phyloP scores from a whole-genome alignment of 2,329 filamentous ascomycete genomes.

The Aspergillus bombycis region DNA sequence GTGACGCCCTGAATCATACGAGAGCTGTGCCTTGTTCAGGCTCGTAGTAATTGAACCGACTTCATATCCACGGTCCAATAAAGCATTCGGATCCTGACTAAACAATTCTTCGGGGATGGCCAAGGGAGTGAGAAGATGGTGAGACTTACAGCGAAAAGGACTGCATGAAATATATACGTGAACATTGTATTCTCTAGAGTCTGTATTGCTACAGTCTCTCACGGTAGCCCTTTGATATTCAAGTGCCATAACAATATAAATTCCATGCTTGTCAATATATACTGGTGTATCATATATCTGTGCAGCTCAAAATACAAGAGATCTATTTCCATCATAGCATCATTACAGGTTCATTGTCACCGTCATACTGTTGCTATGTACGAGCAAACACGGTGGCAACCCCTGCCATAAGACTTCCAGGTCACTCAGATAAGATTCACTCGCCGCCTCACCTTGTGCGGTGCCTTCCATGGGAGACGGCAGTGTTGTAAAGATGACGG shows the following conservation, averaged over 20 bases:
- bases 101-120: too few species aligned
- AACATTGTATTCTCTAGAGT: too few species aligned
- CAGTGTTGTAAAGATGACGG: constrained; percentile 80
- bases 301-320: not conserved
- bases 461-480: constrained; percentile 81
- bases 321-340: constrained; percentile 5
- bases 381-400: constrained; percentile 74
- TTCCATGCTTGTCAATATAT: not conserved
- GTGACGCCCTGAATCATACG: too few species aligned
- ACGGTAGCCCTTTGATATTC: too few species aligned
- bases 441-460: constrained; percentile 68
- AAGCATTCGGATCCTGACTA: too few species aligned
- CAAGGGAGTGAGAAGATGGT: too few species aligned
- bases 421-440: constrained; percentile 74
- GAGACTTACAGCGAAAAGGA: too few species aligned
- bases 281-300: constrained; percentile 4
- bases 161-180: too few species aligned
- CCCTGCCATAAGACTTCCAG: constrained; percentile 77
- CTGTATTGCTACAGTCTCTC: too few species aligned
- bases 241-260: not conserved
- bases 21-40: too few species aligned
- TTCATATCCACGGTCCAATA: too few species aligned
- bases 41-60: too few species aligned
- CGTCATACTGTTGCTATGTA: constrained; percentile 88
- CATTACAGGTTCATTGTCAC: constrained; percentile 61